Percentiles rank a stretch among this genome's conserved stretches.
Evolutionary conservation across 345 rosid genomes (phyloP).

Genomic region (Lepidium africanum): DNA sequence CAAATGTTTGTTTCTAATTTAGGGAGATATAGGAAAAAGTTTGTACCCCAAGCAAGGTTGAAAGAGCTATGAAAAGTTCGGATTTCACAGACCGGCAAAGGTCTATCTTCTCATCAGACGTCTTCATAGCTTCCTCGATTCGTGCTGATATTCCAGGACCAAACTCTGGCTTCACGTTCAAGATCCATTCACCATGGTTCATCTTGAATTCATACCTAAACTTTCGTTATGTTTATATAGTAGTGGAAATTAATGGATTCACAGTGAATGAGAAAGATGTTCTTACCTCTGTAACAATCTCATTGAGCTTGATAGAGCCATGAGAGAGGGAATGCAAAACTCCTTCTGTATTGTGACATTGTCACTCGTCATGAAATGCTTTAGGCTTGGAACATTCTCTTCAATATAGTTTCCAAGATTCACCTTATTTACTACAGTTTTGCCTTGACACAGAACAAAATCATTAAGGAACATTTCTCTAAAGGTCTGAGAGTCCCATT

Average conservation of each 20-base stretch:
- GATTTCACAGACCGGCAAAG: conserved; percentile 38
- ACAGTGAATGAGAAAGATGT: background rate
- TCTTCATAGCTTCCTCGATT: conserved; percentile 51
- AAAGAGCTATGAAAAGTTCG: conserved; percentile 50
- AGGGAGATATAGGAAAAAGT: conserved; percentile 8
- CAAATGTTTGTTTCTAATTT: background rate
- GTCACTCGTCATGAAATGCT: conserved; percentile 46
- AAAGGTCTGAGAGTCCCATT: background rate
- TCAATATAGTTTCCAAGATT: conserved; percentile 53
- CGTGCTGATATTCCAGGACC: conserved; percentile 65
- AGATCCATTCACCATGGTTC: conserved; percentile 70
- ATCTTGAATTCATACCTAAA: conserved; percentile 78
- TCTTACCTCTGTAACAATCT: conserved; percentile 55
- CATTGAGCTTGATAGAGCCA: conserved; percentile 77
- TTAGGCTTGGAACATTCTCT: conserved; percentile 63
- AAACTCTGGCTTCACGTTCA: conserved; percentile 52
- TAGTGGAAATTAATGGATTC: background rate
- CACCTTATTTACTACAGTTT: conserved; percentile 35
- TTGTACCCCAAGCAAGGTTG: conserved; percentile 62
- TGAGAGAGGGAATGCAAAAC: conserved; percentile 52
- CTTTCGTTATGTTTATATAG: background rate
- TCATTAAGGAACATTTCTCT: background rate
- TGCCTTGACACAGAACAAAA: conserved; percentile 31
- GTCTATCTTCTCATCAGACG: conserved; percentile 44
- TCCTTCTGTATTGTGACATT: conserved; percentile 26